Evolutionary conservation across 306 rosid genomes (phyloP), one percentile per base, ranked within the genome.

Genomic region (Cajanus cajan): DNA sequence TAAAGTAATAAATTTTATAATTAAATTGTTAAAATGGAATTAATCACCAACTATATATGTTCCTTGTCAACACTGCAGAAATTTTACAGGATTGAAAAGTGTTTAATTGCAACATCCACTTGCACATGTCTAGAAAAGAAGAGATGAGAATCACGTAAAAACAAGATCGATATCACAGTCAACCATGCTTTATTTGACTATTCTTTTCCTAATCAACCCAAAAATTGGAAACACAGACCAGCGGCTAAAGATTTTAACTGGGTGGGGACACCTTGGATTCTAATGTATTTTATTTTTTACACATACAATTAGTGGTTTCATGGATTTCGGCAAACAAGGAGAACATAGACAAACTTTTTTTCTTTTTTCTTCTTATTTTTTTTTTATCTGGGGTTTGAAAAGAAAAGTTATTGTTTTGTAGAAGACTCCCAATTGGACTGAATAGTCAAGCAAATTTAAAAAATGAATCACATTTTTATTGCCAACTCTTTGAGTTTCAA

Each of bases 141-240:
- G 28, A 57, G 24, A 43, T 58, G 48, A 51, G 40, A 73, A 16
- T 45, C 21, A 31, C 25, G 71, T 52, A 80, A 76, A 65, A 68
- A n/a, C 65, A 52, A 54, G 44, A 28, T 1, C 31, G 31, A 28
- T n/a, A 25, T 14, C 11, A 45, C 68, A 70, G 85, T 83, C 83
- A 80, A 86, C 79, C 78, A 54, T 72, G 39, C 78, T 76, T 72
- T 83, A 8, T 76, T 82, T 86, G 89, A 83, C 87, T 68, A 61
- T 50, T 78, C 34, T 79, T 68, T 78, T 73, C 54, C 69, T 51
- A 68, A 44, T 63, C 55, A 76, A 54, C 68, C 61, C 48, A 19
- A 45, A 47, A 75, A 78, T 58, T 8, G 71, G 54, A 69, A 78
- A 67, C 66, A 43, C 25, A 68, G 64, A 85, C 77, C 74, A 59